Conservation (phyloP, 2,329 filamentous ascomycete species). For the Arachnomyces sp. region DNA sequence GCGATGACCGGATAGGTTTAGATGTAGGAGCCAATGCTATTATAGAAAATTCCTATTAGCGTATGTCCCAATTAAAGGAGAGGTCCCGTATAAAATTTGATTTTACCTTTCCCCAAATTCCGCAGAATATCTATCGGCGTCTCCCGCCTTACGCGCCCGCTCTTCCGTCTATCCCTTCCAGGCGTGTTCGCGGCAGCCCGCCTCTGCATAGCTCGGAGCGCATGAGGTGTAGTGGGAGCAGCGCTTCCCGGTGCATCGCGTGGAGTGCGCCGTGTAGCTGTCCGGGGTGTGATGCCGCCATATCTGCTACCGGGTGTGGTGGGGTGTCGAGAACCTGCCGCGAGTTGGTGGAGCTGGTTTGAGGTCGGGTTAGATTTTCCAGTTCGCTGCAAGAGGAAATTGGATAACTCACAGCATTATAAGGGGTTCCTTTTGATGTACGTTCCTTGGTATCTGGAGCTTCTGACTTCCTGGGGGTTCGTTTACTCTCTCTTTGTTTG, state of each 20-base stretch:
- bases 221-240: constrained; percentile 49
- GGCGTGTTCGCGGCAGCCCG: constrained; percentile 46
- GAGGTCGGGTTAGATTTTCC: background rate
- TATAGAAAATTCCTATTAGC: constrained; percentile 1
- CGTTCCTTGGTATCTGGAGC: no score
- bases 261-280: constrained; percentile 28
- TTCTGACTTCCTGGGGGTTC: no score
- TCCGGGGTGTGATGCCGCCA: constrained; percentile 23
- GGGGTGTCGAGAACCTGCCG: constrained; percentile 23
- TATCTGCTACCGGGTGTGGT: constrained; percentile 29
- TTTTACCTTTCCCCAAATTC: constrained; percentile 44
- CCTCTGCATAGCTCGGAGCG: constrained; percentile 47
- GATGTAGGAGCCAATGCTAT: constrained; percentile 45
- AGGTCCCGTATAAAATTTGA: no score
- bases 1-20: constrained; percentile 41
- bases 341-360: constrained; percentile 28
- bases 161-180: constrained; percentile 42
- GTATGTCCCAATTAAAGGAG: background rate
- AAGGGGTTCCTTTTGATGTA: constrained; percentile 1
- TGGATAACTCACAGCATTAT: constrained; percentile 5
- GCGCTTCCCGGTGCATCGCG: constrained; percentile 18
- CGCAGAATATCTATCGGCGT: constrained; percentile 49
- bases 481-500: constrained; percentile 1
- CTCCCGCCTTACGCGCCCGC: constrained; percentile 44
- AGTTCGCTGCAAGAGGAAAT: background rate